phyloP scores from a whole-genome alignment of 805 yeast genomes.

The Candida taoyuanica region DNA sequence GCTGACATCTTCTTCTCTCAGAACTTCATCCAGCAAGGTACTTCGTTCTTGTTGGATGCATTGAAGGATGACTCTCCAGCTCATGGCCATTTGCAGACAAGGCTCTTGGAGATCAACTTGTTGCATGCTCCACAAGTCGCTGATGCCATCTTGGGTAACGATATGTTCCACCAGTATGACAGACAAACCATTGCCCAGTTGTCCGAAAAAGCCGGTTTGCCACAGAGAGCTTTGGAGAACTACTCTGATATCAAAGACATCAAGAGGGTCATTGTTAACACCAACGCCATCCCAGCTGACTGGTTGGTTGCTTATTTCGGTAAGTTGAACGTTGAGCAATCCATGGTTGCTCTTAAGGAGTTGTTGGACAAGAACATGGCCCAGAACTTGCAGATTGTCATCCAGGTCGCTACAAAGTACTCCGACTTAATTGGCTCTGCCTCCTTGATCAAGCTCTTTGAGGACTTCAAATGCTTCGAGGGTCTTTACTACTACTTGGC shows the following conservation, averaged over 20 bases:
- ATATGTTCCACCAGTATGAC: conserved; percentile 94
- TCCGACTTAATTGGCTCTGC: conserved; percentile 89
- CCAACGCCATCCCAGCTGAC: conserved; percentile 79
- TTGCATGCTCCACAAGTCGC: conserved; percentile 99
- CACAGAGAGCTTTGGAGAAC: conserved; percentile 93
- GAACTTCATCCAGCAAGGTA: conserved; percentile 94
- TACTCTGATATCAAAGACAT: conserved; percentile 93
- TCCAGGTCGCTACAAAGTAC: conserved; percentile 95
- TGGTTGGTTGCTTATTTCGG: conserved; percentile 95
- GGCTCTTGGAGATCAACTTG: conserved; percentile 87
- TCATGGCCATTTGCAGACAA: conserved; percentile 94
- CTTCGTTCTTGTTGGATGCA: conserved; percentile 94
- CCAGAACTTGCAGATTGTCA: conserved; percentile 86
- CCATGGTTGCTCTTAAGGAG: conserved; percentile 80
- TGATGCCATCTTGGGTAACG: conserved; percentile 94
- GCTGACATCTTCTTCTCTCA: conserved; percentile 95
- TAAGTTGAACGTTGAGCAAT: conserved; percentile 89
- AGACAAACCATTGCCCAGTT: conserved; percentile 87
- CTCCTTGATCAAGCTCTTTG: conserved; percentile 83
- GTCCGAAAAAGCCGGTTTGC: conserved; percentile 94
- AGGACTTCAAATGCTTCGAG: conserved; percentile 86
- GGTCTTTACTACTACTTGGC: conserved; percentile 93
- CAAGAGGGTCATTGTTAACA: conserved; percentile 89
- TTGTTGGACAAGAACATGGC: conserved; percentile 75
- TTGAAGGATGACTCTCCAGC: conserved; percentile 89